Conservation (phyloP, 148 eudicot genomes). For the Spergularia bocconei region DNA sequence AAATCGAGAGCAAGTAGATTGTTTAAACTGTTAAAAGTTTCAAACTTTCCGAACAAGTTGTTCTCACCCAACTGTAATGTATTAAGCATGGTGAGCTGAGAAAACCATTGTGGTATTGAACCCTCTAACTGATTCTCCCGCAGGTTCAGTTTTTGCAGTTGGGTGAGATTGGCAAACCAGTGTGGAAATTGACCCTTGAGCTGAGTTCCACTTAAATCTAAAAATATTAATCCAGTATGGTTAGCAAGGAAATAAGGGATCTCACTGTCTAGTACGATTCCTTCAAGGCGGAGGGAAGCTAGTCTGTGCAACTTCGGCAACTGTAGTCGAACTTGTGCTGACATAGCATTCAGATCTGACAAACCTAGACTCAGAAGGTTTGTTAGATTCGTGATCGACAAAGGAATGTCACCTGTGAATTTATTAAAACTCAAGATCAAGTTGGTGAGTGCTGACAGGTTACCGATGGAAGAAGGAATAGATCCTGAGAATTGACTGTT, state of each 20-base stretch:
- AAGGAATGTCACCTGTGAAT: not conserved
- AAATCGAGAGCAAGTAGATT: not conserved
- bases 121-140: not conserved
- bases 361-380: not conserved
- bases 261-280: not conserved
- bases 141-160: not conserved
- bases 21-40: not conserved
- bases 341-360: not conserved
- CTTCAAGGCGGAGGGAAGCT: not conserved
- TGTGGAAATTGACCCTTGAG: slow-evolving; percentile 7
- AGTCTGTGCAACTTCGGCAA: slow-evolving; percentile 8
- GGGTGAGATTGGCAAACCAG: slow-evolving; percentile 9
- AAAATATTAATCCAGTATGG: not conserved
- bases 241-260: slow-evolving; percentile 15
- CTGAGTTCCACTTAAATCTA: slow-evolving; percentile 2
- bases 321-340: not conserved
- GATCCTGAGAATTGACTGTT: slow-evolving; percentile 8
- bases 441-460: slow-evolving; percentile 2
- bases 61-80: not conserved
- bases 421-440: not conserved
- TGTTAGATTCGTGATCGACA: slow-evolving; percentile 2
- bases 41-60: not conserved
- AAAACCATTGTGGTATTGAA: slow-evolving; percentile 9
- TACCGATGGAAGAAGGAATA: slow-evolving; percentile 21
- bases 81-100: slow-evolving; percentile 1